Percentiles rank a stretch among this genome's conserved stretches.
These are phyloP conservation scores for Rubia yunnanensis DNA, from an alignment of 257 asterid species.

Conservation along the genomic window DNA sequence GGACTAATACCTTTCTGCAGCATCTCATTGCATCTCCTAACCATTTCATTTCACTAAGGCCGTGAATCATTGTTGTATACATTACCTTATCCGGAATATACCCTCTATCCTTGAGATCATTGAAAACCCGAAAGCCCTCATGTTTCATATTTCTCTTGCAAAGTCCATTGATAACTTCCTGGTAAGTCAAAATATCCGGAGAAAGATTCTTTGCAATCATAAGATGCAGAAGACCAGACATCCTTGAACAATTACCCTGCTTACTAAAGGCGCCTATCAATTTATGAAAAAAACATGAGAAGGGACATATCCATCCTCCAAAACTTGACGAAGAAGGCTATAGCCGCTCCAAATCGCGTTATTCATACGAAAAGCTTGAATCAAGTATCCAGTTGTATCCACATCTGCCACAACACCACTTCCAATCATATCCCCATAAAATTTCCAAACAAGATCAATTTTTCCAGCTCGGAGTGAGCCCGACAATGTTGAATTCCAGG, in stretches of 20 bases:
- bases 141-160: constrained; percentile 34
- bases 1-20: constrained; percentile 43
- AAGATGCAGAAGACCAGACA: constrained; percentile 53
- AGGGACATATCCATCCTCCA: constrained; percentile 48
- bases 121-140: constrained; percentile 55
- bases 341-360: constrained; percentile 35
- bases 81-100: constrained; percentile 53
- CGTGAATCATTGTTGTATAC: constrained; percentile 62
- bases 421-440: constrained; percentile 42
- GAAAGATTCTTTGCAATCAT: constrained; percentile 49
- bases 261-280: constrained; percentile 36
- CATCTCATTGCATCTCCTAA: constrained; percentile 64
- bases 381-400: constrained; percentile 42
- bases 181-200: constrained; percentile 54
- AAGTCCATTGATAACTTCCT: constrained; percentile 45
- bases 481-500: constrained; percentile 51
- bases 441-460: constrained; percentile 43
- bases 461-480: constrained; percentile 29
- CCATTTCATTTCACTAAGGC: constrained; percentile 43
- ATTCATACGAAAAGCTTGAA: constrained; percentile 54
- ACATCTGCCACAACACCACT: constrained; percentile 36
- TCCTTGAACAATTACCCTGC: constrained; percentile 34
- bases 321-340: constrained; percentile 45
- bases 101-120: constrained; percentile 59
- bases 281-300: constrained; percentile 28